phyloP scores from a whole-genome alignment of 139 green algal genomes.

The Chloropicon primus region DNA sequence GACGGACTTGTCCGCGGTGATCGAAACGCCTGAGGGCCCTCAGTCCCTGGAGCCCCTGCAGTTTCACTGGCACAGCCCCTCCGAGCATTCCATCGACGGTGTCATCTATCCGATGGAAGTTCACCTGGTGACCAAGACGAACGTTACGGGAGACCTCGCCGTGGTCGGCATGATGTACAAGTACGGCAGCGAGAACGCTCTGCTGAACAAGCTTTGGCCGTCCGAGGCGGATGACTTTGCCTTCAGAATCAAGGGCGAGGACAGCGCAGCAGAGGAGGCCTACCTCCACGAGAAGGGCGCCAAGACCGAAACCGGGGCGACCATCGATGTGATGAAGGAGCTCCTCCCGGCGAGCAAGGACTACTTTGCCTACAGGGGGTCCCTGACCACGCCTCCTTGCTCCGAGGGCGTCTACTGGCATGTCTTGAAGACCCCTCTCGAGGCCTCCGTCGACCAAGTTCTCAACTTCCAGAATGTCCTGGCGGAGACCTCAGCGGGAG shows the following conservation, averaged over 20 bases:
- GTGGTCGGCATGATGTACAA: constrained; percentile 39
- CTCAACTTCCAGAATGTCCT: not conserved
- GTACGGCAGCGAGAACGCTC: constrained; percentile 12
- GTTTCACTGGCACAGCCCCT: constrained; percentile 69
- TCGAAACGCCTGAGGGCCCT: not conserved
- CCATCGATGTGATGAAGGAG: not conserved
- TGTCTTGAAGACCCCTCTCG: constrained; percentile 25
- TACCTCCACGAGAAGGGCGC: not conserved
- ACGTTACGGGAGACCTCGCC: constrained; percentile 34
- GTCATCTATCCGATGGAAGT: constrained; percentile 48
- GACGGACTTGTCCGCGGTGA: not conserved
- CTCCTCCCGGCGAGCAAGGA: not conserved
- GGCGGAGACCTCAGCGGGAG: not conserved
- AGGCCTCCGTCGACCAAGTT: not conserved
- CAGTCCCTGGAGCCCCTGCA: constrained; percentile 50
- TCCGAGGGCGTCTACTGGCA: constrained; percentile 66
- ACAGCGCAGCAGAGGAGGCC: not conserved
- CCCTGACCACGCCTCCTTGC: constrained; percentile 75
- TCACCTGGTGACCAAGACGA: constrained; percentile 58
- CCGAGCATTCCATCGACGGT: constrained; percentile 57
- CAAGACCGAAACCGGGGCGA: not conserved
- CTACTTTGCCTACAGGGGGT: constrained; percentile 59
- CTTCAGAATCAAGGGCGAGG: not conserved
- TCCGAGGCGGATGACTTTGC: not conserved
- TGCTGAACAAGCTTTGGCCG: constrained; percentile 2